phyloP scores from a whole-genome alignment of 2,329 filamentous ascomycete species.

The Botryosphaeria dothidea region DNA sequence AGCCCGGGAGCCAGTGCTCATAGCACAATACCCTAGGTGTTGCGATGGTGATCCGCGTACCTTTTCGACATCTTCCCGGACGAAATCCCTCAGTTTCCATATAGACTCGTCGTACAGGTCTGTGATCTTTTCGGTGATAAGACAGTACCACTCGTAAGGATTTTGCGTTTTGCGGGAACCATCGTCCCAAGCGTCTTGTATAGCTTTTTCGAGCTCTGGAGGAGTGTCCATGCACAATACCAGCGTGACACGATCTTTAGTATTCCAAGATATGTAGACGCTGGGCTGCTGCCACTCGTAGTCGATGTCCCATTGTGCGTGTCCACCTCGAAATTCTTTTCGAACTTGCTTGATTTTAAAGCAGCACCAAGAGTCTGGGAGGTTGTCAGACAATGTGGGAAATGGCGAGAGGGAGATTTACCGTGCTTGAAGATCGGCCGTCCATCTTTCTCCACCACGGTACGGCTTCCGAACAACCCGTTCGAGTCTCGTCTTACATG shows the following conservation, averaged over 20 bases:
- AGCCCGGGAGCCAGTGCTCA: no score
- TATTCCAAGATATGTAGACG: background rate
- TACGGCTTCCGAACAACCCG: background rate
- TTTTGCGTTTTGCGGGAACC: background rate
- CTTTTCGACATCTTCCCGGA: constrained; percentile 3
- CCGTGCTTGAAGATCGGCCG: background rate
- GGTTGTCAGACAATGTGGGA: background rate
- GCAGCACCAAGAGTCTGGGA: constrained; percentile 10
- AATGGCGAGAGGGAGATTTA: background rate
- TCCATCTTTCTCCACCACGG: background rate
- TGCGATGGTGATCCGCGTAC: no score
- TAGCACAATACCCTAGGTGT: no score
- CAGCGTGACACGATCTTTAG: background rate
- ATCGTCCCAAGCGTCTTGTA: background rate
- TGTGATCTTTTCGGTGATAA: background rate
- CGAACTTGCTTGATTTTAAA: constrained; percentile 13
- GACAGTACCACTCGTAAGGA: background rate
- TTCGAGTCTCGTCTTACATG: constrained; percentile 4
- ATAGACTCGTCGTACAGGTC: background rate
- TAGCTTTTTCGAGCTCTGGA: background rate
- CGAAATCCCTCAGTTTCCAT: background rate
- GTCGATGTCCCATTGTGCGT: background rate
- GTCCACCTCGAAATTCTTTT: background rate
- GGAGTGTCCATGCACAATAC: background rate
- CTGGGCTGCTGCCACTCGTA: background rate